Conservation (phyloP, 2,329 filamentous ascomycete genomes). For the Berkeleyomyces basicola region DNA sequence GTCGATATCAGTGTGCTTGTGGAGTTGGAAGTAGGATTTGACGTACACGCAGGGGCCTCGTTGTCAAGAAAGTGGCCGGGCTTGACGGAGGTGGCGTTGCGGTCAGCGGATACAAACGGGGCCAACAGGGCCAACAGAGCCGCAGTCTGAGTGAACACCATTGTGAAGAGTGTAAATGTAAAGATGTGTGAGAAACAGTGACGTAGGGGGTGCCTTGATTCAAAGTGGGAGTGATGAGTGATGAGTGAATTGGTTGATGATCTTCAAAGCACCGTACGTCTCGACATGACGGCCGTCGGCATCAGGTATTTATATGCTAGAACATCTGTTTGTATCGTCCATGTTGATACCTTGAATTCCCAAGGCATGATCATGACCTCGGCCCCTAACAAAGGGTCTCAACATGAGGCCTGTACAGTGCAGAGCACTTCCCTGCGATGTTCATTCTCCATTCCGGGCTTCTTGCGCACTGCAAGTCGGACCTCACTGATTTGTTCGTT, state of each 20-base stretch:
- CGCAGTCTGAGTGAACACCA: constrained; percentile 2
- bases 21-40: neutral
- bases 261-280: neutral
- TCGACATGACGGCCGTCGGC: neutral
- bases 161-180: neutral
- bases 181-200: neutral
- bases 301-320: neutral
- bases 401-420: neutral
- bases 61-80: neutral
- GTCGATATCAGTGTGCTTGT: neutral
- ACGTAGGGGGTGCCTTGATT: neutral
- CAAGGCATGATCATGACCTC: neutral
- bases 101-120: neutral
- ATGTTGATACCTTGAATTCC: neutral
- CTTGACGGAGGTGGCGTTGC: constrained; percentile 1
- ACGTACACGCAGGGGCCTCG: neutral
- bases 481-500: neutral
- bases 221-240: neutral
- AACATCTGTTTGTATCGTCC: neutral
- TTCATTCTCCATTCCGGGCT: neutral
- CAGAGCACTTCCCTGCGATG: neutral
- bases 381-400: neutral
- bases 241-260: neutral
- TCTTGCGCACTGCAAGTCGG: neutral
- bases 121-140: neutral